Percentiles rank a stretch among this genome's conserved stretches.
Evolutionary conservation across 2,329 filamentous ascomycete species (phyloP).

Genomic region (Ophiostoma sp.): DNA sequence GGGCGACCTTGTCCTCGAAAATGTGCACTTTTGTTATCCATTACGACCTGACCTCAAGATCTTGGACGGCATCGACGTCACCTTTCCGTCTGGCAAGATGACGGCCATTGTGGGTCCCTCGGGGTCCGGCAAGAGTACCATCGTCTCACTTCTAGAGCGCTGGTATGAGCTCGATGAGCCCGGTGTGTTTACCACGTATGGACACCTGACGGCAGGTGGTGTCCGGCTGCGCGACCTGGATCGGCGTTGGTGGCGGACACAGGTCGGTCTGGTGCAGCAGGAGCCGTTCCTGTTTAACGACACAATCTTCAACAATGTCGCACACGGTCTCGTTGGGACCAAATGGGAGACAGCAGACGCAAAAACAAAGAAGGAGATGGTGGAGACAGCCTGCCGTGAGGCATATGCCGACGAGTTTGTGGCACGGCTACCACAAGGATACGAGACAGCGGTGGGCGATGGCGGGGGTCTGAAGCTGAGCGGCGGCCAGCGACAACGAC

Average conservation of each 20-base stretch:
- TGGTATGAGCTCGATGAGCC: constrained; percentile 63
- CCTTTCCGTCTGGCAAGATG: constrained; percentile 65
- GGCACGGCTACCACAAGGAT: constrained; percentile 62
- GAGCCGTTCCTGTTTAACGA: constrained; percentile 49
- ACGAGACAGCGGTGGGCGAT: constrained; percentile 74
- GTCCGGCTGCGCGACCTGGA: constrained; percentile 50
- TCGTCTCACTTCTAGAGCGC: constrained; percentile 67
- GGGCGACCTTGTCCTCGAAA: constrained; percentile 58
- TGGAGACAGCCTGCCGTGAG: constrained; percentile 64
- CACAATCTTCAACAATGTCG: constrained; percentile 56
- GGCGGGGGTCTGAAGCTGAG: constrained; percentile 78
- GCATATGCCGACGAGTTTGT: constrained; percentile 72
- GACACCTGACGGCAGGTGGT: constrained; percentile 32
- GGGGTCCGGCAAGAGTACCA: constrained; percentile 79
- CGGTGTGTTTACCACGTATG: not conserved
- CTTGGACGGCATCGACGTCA: constrained; percentile 52
- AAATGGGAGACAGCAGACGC: constrained; percentile 41
- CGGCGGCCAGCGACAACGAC: constrained; percentile 74
- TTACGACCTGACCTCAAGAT: constrained; percentile 49
- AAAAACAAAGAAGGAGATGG: constrained; percentile 54
- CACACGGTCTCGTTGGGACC: constrained; percentile 50
- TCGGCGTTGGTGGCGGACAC: constrained; percentile 56
- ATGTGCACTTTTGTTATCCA: constrained; percentile 69
- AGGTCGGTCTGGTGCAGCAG: constrained; percentile 48
- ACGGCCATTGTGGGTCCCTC: constrained; percentile 81